Evolutionary conservation across 1,139 yeast species (phyloP).

Genomic region (Pichia sp.): DNA sequence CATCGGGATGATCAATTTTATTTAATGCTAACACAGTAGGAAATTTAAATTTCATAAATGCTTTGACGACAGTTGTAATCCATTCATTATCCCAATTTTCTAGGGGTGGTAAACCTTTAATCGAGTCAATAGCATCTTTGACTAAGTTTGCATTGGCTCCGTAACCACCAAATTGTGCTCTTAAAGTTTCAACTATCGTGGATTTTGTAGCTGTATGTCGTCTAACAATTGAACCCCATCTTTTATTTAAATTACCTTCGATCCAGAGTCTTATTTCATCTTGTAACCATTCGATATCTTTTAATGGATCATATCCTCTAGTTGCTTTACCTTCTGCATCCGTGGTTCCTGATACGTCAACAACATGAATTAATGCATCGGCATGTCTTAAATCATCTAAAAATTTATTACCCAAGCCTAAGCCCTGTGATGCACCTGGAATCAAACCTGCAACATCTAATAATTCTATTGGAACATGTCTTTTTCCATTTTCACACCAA

Average conservation of each 20-base stretch:
- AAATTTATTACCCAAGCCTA: conserved; percentile 92
- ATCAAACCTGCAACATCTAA: conserved; percentile 95
- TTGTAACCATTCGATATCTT: conserved; percentile 93
- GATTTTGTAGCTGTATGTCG: conserved; percentile 58
- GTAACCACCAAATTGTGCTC: conserved; percentile 92
- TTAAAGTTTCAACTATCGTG: conserved; percentile 72
- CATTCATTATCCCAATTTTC: conserved; percentile 81
- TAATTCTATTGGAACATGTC: conserved; percentile 84
- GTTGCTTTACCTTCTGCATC: conserved; percentile 94
- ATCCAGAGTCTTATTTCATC: conserved; percentile 94
- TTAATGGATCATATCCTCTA: conserved; percentile 87
- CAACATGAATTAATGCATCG: conserved; percentile 93
- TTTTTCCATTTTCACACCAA: conserved; percentile 76
- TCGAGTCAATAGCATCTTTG: conserved; percentile 62
- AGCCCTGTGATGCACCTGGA: conserved; percentile 91
- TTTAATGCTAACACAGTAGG: conserved; percentile 90
- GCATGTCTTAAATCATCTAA: conserved; percentile 93
- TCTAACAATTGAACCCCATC: conserved; percentile 89
- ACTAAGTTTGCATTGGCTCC: conserved; percentile 79
- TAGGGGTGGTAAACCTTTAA: conserved; percentile 65
- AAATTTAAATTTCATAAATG: conserved; percentile 81
- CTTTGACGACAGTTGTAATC: conserved; percentile 68
- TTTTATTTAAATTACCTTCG: conserved; percentile 78
- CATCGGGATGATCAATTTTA: conserved; percentile 96
- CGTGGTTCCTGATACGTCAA: conserved; percentile 94